Conservation (phyloP, 2,329 filamentous ascomycete genomes). For the Herpotrichia juniperi region DNA sequence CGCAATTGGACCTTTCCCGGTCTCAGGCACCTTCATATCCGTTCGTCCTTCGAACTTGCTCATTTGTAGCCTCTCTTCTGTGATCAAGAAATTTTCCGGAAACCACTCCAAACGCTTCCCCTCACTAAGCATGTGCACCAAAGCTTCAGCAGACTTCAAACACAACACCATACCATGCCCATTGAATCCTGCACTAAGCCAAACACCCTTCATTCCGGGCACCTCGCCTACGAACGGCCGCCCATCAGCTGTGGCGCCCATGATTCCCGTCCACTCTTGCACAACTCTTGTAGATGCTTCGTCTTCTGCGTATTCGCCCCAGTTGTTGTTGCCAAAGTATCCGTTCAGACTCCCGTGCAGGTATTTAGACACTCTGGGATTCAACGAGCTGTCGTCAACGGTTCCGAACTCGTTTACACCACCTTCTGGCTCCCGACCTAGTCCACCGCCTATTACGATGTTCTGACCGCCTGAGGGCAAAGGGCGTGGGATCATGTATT, state of each 20-base stretch:
- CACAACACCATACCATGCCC: constrained; percentile 71
- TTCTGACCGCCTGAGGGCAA: constrained; percentile 48
- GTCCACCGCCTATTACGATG: constrained; percentile 68
- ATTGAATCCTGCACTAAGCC: constrained; percentile 66
- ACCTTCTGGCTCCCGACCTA: constrained; percentile 48
- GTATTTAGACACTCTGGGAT: constrained; percentile 59
- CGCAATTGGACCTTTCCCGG: constrained; percentile 1
- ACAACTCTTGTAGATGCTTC: constrained; percentile 32
- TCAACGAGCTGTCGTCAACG: constrained; percentile 61
- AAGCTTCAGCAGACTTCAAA: constrained; percentile 63
- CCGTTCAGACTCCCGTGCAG: constrained; percentile 50
- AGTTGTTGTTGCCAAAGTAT: constrained; percentile 58
- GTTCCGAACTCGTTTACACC: constrained; percentile 60
- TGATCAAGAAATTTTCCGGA: constrained; percentile 58
- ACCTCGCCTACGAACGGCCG: constrained; percentile 55
- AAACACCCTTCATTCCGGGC: constrained; percentile 55
- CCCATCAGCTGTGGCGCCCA: constrained; percentile 58
- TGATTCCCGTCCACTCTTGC: constrained; percentile 57
- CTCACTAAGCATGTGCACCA: constrained; percentile 60
- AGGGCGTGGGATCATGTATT: constrained; percentile 69
- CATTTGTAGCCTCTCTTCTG: constrained; percentile 48
- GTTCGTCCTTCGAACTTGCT: constrained; percentile 30
- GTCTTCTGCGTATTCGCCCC: constrained; percentile 36
- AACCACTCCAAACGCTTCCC: constrained; percentile 56
- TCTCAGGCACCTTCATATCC: constrained; percentile 24